Base-by-base conservation (phyloP, 805 yeast genomes). In the Teunomyces kruisii region DNA sequence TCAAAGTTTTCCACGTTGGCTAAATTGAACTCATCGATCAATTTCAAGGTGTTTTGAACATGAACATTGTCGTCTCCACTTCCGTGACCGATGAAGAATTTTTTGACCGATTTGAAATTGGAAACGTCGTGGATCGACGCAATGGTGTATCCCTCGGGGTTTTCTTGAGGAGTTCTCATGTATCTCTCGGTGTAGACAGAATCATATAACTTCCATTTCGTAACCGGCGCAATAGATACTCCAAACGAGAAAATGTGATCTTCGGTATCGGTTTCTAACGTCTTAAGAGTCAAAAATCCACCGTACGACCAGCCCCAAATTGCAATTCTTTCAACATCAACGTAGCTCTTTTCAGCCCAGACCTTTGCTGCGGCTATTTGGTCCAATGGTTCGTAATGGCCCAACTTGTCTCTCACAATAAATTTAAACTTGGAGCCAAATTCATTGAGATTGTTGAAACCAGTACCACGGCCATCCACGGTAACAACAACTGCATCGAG, bases 401-500 rank as follows among this genome's bases (percentile, higher is more conserved):
- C 97, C 43, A 94, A 73, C 26, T 80, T 78, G 60, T 88, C 95
- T 42, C 96, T 79, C 2, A 94, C 98, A 29, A 80, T 62, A 22
- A 86, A 78, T 61, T 96, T 80, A 70, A 84, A 94, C 9, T 59
- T 44, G 3, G 76, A 55, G 1, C 75, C 75, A 41, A 78, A 61
- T 1, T 43, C 43, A 40, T 67, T 65, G 35, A 53, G 51, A 10
- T 96, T 96, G 67, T 83, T 88, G 64, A 75, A 88, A 0, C 97
- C 98, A 1, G 99, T 94, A 26, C 99, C 99, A 55, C 99, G 79
- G 0, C 98, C 98, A 65, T 94, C 99, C 3, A 94, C 96, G 1
- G 96, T 87, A 1, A 94, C 96, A 7, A 94, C 96, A 40, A 94
- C 78, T 2, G 95, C 88, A 56, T 85, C 76, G 50, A 87, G 72